Evolutionary conservation across 768 basidiomycete genomes (phyloP).

Genomic region (Termitomyces sp.): DNA sequence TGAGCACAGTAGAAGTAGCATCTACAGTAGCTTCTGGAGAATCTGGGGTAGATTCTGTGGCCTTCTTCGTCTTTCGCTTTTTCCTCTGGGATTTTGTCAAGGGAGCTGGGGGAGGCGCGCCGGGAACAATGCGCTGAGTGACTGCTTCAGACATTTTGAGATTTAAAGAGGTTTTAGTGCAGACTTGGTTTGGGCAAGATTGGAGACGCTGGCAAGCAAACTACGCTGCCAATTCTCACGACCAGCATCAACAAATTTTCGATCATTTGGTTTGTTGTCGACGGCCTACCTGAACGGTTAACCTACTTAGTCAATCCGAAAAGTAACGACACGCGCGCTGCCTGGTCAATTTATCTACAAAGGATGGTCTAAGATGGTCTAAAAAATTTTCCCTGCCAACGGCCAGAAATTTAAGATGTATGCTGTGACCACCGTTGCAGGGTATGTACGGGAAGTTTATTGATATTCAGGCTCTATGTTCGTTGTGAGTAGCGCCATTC

Average conservation of each 20-base stretch:
- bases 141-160: conserved; percentile 32
- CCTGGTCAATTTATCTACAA: no score
- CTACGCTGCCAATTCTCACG: conserved; percentile 18
- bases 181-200: conserved; percentile 3
- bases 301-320: no score
- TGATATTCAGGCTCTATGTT: no score
- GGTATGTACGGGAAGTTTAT: no score
- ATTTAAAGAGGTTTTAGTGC: conserved; percentile 13
- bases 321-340: not conserved
- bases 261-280: not conserved
- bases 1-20: conserved; percentile 34
- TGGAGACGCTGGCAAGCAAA: conserved; percentile 14
- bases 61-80: conserved; percentile 53
- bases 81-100: conserved; percentile 66
- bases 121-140: conserved; percentile 60
- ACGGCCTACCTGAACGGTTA: not conserved
- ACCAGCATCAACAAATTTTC: conserved; percentile 12
- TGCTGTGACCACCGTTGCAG: not conserved
- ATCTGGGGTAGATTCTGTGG: conserved; percentile 37
- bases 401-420: not conserved
- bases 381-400: not conserved
- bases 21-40: conserved; percentile 43
- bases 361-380: not conserved
- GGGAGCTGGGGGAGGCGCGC: conserved; percentile 62
- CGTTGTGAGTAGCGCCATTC: no score